Percentiles rank a stretch among this genome's conserved stretches.
These are phyloP conservation scores for Aspergillus ustus DNA, from an alignment of 2,329 filamentous ascomycete species.

Conservation along the genomic window DNA sequence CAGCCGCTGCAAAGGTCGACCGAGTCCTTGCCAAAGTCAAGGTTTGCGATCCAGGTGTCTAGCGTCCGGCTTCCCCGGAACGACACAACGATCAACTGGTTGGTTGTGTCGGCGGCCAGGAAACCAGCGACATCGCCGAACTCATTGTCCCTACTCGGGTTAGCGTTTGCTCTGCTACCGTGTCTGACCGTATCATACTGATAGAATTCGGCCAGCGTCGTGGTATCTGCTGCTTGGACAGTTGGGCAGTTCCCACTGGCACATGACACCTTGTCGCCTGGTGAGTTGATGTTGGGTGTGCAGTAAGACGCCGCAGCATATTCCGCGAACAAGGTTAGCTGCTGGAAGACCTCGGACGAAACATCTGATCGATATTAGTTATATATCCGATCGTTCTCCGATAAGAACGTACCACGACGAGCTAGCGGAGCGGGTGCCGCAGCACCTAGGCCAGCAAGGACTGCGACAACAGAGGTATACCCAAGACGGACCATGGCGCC, in stretches of 20 bases:
- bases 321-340: slow-evolving; percentile 54
- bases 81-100: slow-evolving; percentile 41
- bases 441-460: slow-evolving; percentile 11
- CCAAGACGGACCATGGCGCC: slow-evolving; percentile 16
- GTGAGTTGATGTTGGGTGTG: slow-evolving; percentile 51
- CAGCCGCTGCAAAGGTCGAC: slow-evolving; percentile 52
- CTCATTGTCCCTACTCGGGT: slow-evolving; percentile 22
- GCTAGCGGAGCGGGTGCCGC: slow-evolving; percentile 17
- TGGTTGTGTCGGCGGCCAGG: slow-evolving; percentile 52
- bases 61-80: slow-evolving; percentile 41
- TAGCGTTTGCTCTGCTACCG: neutral
- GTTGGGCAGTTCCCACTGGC: slow-evolving; percentile 51
- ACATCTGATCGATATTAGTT: slow-evolving; percentile 38
- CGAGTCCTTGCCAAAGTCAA: slow-evolving; percentile 31
- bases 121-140: slow-evolving; percentile 53
- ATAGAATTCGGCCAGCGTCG: slow-evolving; percentile 54
- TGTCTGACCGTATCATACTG: slow-evolving; percentile 42
- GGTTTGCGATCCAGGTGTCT: slow-evolving; percentile 40
- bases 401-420: slow-evolving; percentile 29
- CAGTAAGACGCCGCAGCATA: slow-evolving; percentile 61
- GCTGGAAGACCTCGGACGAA: slow-evolving; percentile 43
- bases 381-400: neutral
- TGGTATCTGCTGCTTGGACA: slow-evolving; percentile 53
- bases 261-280: slow-evolving; percentile 51
- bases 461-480: slow-evolving; percentile 11